Conservation (phyloP, 495 filamentous ascomycete genomes). For the Tetracladium marchalianum region DNA sequence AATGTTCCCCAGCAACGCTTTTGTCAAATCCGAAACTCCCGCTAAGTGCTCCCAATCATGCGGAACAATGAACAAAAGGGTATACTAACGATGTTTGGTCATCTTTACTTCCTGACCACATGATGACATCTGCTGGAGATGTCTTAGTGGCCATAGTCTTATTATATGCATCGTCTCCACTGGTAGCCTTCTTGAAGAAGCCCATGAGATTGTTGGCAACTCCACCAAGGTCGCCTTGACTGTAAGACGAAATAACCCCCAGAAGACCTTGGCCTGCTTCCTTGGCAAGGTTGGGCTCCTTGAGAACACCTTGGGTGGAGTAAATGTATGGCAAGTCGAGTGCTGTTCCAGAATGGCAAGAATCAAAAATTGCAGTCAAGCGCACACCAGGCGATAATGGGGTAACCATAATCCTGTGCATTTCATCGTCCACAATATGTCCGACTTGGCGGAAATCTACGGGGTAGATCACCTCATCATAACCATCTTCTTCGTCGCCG, state of each 20-base stretch:
- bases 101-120: conserved; percentile 95
- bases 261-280: conserved; percentile 89
- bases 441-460: conserved; percentile 81
- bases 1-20: conserved; percentile 1
- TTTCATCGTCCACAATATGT: conserved; percentile 94
- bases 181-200: conserved; percentile 84
- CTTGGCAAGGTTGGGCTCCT: conserved; percentile 93
- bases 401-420: conserved; percentile 92
- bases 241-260: conserved; percentile 80
- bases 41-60: not conserved
- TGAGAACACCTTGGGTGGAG: conserved; percentile 84
- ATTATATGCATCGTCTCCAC: conserved; percentile 69
- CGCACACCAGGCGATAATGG: conserved; percentile 73
- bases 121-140: conserved; percentile 85
- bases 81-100: conserved; percentile 53
- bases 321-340: conserved; percentile 95
- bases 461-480: conserved; percentile 94
- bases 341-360: conserved; percentile 89
- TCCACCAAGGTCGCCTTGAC: conserved; percentile 73
- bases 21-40: not conserved
- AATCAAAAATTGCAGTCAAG: conserved; percentile 94
- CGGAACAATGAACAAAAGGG: not conserved
- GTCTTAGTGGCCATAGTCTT: conserved; percentile 77
- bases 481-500: conserved; percentile 86
- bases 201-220: conserved; percentile 71